phyloP scores from a whole-genome alignment of 2,329 filamentous ascomycete genomes.

The Colletotrichum shisoi region DNA sequence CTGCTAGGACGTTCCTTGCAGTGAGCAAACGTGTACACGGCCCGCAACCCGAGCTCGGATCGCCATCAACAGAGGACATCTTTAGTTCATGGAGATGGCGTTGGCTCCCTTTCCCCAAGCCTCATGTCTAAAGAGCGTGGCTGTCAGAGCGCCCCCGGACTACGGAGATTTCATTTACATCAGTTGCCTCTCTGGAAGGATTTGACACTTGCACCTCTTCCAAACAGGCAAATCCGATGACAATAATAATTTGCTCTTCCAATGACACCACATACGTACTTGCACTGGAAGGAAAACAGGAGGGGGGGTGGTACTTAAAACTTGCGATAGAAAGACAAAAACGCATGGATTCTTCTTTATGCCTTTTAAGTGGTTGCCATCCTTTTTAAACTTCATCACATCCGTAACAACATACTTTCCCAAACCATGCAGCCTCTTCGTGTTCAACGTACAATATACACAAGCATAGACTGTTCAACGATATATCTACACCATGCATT shows the following conservation, averaged over 20 bases:
- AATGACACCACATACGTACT: neutral
- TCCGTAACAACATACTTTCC: conserved; percentile 1
- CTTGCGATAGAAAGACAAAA: neutral
- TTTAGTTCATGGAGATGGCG: neutral
- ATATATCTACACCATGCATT: conserved; percentile 40
- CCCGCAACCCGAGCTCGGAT: neutral
- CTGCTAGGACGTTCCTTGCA: neutral
- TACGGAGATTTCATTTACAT: conserved; percentile 8
- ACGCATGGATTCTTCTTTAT: conserved; percentile 25
- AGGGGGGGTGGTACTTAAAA: too few species aligned
- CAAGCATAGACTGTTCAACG: conserved; percentile 40
- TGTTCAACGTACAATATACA: conserved; percentile 39
- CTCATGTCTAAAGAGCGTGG: neutral
- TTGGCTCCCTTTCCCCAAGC: neutral
- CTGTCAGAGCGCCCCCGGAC: conserved; percentile 10
- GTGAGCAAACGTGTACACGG: neutral
- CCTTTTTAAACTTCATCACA: conserved; percentile 5
- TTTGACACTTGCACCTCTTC: neutral
- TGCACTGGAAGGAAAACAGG: neutral
- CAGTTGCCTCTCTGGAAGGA: neutral
- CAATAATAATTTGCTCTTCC: neutral
- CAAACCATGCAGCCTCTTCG: conserved; percentile 24
- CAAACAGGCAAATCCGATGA: neutral
- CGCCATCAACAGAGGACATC: neutral
- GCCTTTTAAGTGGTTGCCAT: conserved; percentile 3